Evolutionary conservation across 192 early-diverging fungal species (phyloP).

Genomic region (Coemansia erecta): DNA sequence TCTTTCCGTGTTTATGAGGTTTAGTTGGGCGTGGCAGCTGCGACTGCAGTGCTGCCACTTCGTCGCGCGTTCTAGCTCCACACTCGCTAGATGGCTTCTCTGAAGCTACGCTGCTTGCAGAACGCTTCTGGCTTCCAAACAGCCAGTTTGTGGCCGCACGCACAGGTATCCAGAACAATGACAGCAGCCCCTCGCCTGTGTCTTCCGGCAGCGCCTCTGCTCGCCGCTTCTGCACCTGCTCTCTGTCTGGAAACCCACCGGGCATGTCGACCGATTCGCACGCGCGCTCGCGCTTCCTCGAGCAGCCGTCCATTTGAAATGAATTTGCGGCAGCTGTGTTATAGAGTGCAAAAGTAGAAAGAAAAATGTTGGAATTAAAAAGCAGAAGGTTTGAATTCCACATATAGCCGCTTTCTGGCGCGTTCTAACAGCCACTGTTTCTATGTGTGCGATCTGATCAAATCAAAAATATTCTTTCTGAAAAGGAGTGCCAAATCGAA

Average conservation of each 20-base stretch:
- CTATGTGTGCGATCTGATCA: neutral
- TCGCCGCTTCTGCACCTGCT: constrained; percentile 15
- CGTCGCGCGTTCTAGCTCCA: too few relatives aligned
- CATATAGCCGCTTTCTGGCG: too few relatives aligned
- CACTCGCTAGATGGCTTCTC: too few relatives aligned
- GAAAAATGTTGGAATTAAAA: neutral
- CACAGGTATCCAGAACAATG: constrained; percentile 24
- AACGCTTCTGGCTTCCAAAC: constrained; percentile 1
- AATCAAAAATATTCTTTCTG: neutral
- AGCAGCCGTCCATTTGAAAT: neutral
- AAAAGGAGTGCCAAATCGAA: neutral
- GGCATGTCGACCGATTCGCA: constrained; percentile 27
- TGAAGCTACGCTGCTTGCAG: neutral
- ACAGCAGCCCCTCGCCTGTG: constrained; percentile 5
- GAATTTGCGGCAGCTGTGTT: neutral
- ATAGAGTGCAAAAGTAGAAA: neutral
- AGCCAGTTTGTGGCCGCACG: constrained; percentile 33
- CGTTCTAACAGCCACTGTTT: too few relatives aligned
- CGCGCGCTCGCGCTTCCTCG: constrained; percentile 27
- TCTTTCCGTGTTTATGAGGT: neutral
- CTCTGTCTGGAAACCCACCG: constrained; percentile 24
- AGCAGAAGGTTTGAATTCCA: neutral
- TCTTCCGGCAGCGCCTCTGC: neutral
- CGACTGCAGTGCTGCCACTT: too few relatives aligned
- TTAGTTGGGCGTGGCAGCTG: neutral